A percentile compares a stretch with the other conserved stretches of the same genome.
Conservation (phyloP, 371 early-diverging fungal genomes). For the Mucor piriformis region DNA sequence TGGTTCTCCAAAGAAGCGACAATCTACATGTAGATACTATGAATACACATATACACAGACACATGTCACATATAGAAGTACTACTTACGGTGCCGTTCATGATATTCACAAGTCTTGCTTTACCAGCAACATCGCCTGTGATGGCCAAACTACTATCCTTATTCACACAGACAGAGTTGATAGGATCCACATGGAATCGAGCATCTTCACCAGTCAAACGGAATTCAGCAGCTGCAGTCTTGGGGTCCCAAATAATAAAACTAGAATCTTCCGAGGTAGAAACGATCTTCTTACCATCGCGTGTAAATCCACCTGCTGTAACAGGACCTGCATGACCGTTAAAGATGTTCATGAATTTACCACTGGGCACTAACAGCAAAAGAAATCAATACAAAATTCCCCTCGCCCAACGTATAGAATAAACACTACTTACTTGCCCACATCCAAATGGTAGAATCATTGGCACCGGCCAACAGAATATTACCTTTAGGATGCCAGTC, state of each 20-base stretch:
- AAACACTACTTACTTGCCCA: slow-evolving; percentile 71
- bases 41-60: too few relatives aligned
- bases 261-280: slow-evolving; percentile 86
- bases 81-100: slow-evolving; percentile 65
- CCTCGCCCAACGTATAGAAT: too few relatives aligned
- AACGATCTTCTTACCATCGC: slow-evolving; percentile 83
- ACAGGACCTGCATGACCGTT: slow-evolving; percentile 85
- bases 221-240: slow-evolving; percentile 70
- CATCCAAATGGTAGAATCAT: slow-evolving; percentile 95
- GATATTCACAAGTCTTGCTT: slow-evolving; percentile 77
- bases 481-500: slow-evolving; percentile 96
- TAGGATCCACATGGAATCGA: slow-evolving; percentile 85
- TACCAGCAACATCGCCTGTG: slow-evolving; percentile 82
- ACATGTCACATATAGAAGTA: too few relatives aligned
- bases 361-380: slow-evolving; percentile 73
- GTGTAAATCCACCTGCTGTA: slow-evolving; percentile 87
- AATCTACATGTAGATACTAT: slow-evolving; percentile 52
- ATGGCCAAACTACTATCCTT: slow-evolving; percentile 77
- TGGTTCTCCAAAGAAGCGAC: slow-evolving; percentile 80
- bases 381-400: too few relatives aligned
- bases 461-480: slow-evolving; percentile 85
- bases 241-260: slow-evolving; percentile 93
- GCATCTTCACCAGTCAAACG: slow-evolving; percentile 74
- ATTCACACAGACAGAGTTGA: slow-evolving; percentile 78
- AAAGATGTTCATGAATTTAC: slow-evolving; percentile 93